Base-by-base conservation (phyloP, 148 eudicot species). In the Persicaria maculosa region DNA sequence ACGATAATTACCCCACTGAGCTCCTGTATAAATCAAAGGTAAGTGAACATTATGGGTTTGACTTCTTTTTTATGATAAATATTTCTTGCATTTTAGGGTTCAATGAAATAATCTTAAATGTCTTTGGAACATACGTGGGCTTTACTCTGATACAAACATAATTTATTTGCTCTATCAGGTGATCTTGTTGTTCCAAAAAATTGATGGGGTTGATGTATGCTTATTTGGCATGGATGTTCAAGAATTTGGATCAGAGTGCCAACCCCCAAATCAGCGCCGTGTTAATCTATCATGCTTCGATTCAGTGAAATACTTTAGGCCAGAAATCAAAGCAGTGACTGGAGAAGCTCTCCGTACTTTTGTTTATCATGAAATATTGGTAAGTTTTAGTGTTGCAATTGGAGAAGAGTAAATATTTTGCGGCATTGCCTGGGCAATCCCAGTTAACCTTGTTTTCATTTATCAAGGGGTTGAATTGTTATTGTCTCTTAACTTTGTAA, bases 221-320 rank as follows among this genome's bases (percentile, higher is more conserved):
- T 82, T 95, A 70, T 95, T 88, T 88, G 99, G 93, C 83, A 95
- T 95, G 99, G 92, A 95, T 85, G 96, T 95, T 65, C 99, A 95
- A 80, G 99, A 95, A 84, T 95, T 92, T 72, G 97, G 99, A 75
- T 82, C 99, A 15, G 99, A 95, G 76, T 88, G 96, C 81, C 84
- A 75, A 61, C 88, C 89, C 76, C 99, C 97, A 76, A 95, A 92
- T 82, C 93, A 90, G 71, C 93, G 97, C 14, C 93, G 99, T 53
- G 96, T 95, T 74, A 92, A 95, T 81, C 90, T 95, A 50, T 95
- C 99, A 8, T 95, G 92, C 84, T 88, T 95, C 57, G 99, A 95
- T 84, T 95, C 99, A 31, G 97, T 95, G 1, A 95, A 95, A 81
- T 95, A 92, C 80, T 95, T 95, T 75, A 85, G 97, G 83, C 99